Base-by-base conservation (phyloP, 441 rosid species). In the Metrosideros polymorpha region DNA sequence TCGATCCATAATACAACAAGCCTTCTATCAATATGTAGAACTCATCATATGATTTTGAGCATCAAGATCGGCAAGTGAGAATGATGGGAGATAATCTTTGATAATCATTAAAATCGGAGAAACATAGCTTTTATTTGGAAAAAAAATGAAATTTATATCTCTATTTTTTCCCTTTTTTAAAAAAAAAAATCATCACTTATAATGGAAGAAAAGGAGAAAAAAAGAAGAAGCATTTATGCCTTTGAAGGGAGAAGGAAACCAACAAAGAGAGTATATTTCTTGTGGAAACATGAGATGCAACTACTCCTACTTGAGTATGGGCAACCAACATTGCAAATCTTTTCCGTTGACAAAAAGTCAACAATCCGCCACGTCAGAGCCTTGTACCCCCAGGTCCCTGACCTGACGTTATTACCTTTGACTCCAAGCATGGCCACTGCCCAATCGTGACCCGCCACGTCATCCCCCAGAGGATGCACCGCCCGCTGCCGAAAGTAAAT, bases 1-100 rank as follows among this genome's bases (percentile, higher is more conserved):
- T 15, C 3, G 0, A 17, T 32, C 6, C 18, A n/a, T 14, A n/a
- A n/a, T 7, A 7, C 32, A 0, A 25, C n/a, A n/a, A 59, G 13
- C 35, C 3, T 13, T 30, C 18, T 13, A 59, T 29, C 59, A 59
- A 29, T n/a, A n/a, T 17, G 30, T 9, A 29, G 1, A 13, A 2
- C 35, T 59, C 32, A 57, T 59, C 1, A 59, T 15, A 14, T 15
- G 39, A 14, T 29, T 59, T 59, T 15, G 10, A 59, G 39, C 14
- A 30, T 61, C 6, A 30, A 61, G 32, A 12, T 15, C 10, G 17
- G 5, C 3, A 0, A 29, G 19, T 17, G 3, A 30, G 5, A 7
- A 7, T 9, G 32, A 59, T 0, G 9, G 6, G 22, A n/a, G 1
- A 3, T 51, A 15, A 15, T 51, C 53, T 50, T 51, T 17, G 5